phyloP scores from a whole-genome alignment of 2,329 filamentous ascomycete genomes.

The Didymosphaeria variabile region DNA sequence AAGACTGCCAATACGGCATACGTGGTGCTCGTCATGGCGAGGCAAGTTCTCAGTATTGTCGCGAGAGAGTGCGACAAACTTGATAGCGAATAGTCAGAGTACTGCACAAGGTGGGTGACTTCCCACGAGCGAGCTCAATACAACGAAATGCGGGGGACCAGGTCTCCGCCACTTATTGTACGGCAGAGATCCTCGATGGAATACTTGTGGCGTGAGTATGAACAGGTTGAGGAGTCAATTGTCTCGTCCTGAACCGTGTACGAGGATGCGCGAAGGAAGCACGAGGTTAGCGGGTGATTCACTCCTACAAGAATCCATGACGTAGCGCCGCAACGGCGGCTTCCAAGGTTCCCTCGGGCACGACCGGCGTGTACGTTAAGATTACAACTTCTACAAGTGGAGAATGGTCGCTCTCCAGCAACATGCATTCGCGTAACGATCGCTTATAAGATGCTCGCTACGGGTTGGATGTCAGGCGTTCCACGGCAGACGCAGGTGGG shows the following conservation, averaged over 20 bases:
- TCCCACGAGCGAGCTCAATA: background rate
- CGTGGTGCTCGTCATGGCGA: conserved; percentile 26
- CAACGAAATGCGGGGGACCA: background rate
- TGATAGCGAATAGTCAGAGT: background rate
- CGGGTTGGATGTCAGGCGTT: background rate
- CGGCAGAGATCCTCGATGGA: background rate
- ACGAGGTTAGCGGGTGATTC: background rate
- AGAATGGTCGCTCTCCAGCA: background rate
- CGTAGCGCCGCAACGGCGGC: background rate
- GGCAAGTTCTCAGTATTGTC: background rate
- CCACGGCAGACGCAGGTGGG: too few relatives aligned
- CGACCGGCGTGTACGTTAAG: background rate
- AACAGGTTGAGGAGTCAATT: background rate
- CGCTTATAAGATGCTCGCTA: background rate
- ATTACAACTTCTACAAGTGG: background rate
- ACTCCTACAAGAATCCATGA: background rate
- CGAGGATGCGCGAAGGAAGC: background rate
- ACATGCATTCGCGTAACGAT: background rate
- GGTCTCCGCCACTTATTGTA: background rate
- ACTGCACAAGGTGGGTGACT: background rate
- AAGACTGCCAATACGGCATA: conserved; percentile 33
- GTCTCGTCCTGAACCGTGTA: background rate
- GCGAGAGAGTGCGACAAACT: background rate
- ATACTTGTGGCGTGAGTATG: background rate
- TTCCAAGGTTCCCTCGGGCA: too few relatives aligned